These are phyloP conservation scores for Oldenlandia corymbosa DNA, from an alignment of 257 asterid genomes.

Conservation along the genomic window DNA sequence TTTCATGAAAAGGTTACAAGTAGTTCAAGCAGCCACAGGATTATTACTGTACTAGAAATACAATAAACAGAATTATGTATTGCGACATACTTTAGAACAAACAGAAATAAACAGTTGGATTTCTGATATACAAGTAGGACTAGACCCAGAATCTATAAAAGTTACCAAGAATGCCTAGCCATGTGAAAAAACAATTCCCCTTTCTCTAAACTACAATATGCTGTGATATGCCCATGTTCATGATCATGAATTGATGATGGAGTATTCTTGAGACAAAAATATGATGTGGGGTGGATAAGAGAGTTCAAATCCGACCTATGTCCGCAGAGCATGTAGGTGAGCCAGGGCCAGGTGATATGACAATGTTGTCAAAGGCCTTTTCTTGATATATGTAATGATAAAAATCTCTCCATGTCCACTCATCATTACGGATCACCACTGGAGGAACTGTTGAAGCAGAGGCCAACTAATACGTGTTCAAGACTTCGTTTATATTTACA, in stretches of 20 bases:
- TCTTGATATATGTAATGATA: slow-evolving; percentile 64
- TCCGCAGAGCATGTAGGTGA: slow-evolving; percentile 85
- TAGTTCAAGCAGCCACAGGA: background rate
- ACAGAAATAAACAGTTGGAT: background rate
- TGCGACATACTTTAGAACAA: background rate
- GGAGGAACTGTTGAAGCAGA: slow-evolving; percentile 63
- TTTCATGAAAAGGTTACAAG: background rate
- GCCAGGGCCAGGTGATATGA: slow-evolving; percentile 99
- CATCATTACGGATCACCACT: slow-evolving; percentile 83
- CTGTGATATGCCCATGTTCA: background rate
- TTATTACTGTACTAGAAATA: background rate
- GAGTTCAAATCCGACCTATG: slow-evolving; percentile 46
- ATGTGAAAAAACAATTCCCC: background rate
- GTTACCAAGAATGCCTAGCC: background rate
- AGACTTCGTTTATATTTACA: background rate
- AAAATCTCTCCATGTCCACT: slow-evolving; percentile 91
- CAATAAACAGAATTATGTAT: background rate
- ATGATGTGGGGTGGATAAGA: background rate
- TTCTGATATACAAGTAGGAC: background rate
- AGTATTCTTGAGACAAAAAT: background rate
- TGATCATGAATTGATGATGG: background rate
- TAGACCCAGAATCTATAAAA: background rate
- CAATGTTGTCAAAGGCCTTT: slow-evolving; percentile 85
- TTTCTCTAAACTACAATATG: background rate
- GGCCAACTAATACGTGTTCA: background rate